Evolutionary conservation across 768 basidiomycete species (phyloP).

Genomic region (Tylopilus vinaceipallidus): DNA sequence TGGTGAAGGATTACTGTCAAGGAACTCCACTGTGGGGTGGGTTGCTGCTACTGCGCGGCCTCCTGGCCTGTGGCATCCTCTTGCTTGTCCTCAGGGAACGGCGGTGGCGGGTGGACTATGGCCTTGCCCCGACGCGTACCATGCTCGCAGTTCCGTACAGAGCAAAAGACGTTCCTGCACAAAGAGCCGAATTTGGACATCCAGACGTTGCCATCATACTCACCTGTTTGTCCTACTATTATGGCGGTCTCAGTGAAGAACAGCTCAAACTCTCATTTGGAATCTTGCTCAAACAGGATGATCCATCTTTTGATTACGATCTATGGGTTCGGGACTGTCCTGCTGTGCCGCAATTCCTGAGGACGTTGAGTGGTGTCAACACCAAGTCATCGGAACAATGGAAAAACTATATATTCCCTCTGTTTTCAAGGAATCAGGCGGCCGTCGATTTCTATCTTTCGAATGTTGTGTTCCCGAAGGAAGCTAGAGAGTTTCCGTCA

Average conservation of each 20-base stretch:
- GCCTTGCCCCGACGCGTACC: slow-evolving; percentile 33
- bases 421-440: slow-evolving; percentile 28
- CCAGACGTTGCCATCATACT: slow-evolving; percentile 36
- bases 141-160: slow-evolving; percentile 38
- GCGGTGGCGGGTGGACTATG: slow-evolving; percentile 41
- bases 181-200: slow-evolving; percentile 39
- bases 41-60: slow-evolving; percentile 35
- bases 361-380: slow-evolving; percentile 22
- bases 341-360: slow-evolving; percentile 21
- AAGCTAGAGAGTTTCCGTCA: slow-evolving; percentile 35
- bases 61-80: slow-evolving; percentile 33
- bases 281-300: slow-evolving; percentile 26
- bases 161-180: slow-evolving; percentile 38
- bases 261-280: slow-evolving; percentile 34
- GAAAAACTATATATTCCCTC: slow-evolving; percentile 21
- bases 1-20: slow-evolving; percentile 8
- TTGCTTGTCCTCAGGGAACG: slow-evolving; percentile 32
- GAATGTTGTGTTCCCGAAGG: slow-evolving; percentile 36
- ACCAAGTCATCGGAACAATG: slow-evolving; percentile 30
- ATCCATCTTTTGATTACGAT: slow-evolving; percentile 33
- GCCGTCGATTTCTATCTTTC: slow-evolving; percentile 39
- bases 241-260: slow-evolving; percentile 31
- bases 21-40: slow-evolving; percentile 18
- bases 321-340: slow-evolving; percentile 27
- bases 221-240: slow-evolving; percentile 39